Percentiles rank a stretch among this genome's conserved stretches.
These are phyloP conservation scores for Pestalotiopsis sp. DNA, from an alignment of 2,329 filamentous ascomycete species.

Conservation along the genomic window DNA sequence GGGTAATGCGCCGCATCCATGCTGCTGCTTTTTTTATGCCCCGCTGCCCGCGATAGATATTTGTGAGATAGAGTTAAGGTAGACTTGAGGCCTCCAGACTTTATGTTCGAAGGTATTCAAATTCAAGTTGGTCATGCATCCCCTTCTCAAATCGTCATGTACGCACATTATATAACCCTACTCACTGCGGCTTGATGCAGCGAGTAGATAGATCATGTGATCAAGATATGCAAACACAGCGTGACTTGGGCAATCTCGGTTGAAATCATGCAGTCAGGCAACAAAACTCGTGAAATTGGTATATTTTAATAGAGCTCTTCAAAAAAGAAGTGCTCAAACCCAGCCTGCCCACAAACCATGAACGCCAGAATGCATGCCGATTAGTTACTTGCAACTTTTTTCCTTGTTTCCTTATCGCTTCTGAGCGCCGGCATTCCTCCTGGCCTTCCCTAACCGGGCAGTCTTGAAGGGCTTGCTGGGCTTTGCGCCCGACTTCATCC, in stretches of 20 bases:
- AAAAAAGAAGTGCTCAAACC: neutral
- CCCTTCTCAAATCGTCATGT: too few species aligned
- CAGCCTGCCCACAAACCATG: neutral
- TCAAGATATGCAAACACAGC: neutral
- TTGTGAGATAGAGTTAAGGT: neutral
- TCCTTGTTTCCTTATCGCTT: constrained; percentile 31
- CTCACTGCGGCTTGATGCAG: neutral
- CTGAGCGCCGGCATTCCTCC: constrained; percentile 47
- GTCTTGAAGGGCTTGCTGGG: constrained; percentile 38
- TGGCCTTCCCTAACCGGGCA: constrained; percentile 52
- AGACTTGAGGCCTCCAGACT: neutral
- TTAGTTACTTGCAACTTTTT: neutral
- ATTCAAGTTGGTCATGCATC: too few species aligned
- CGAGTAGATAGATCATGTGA: neutral
- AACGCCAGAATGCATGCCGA: constrained; percentile 6
- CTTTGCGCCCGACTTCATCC: constrained; percentile 70
- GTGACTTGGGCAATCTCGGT: neutral
- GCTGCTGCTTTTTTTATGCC: neutral
- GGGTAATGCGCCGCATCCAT: neutral
- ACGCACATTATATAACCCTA: too few species aligned
- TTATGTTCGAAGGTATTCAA: too few species aligned
- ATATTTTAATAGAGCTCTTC: neutral
- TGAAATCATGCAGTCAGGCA: neutral
- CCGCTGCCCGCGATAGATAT: neutral
- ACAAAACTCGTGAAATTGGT: neutral